These are phyloP conservation scores for Wickerhamiella musiphila DNA, from an alignment of 805 yeast species.

Conservation along the genomic window DNA sequence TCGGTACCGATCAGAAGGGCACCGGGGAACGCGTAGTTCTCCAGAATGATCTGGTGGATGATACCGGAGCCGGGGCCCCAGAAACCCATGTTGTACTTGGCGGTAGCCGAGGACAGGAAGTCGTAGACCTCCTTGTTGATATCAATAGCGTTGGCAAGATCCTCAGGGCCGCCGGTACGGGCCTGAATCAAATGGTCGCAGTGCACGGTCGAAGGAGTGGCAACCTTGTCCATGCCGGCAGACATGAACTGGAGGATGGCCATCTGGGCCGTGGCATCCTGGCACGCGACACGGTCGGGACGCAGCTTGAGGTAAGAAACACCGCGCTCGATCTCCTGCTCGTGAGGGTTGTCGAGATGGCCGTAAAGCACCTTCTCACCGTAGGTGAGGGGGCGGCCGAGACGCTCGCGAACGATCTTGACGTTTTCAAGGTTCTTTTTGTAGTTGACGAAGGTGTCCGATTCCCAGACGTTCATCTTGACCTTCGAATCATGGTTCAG, in stretches of 20 bases:
- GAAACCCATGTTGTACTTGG: conserved; percentile 92
- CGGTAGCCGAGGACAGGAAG: conserved; percentile 76
- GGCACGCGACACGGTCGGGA: conserved; percentile 98
- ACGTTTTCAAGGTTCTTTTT: conserved; percentile 80
- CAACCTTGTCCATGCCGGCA: conserved; percentile 79
- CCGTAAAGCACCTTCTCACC: conserved; percentile 94
- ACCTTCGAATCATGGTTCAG: conserved; percentile 56
- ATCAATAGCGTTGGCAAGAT: conserved; percentile 70
- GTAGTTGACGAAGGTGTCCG: conserved; percentile 76
- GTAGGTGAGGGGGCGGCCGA: conserved; percentile 77
- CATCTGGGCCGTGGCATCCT: conserved; percentile 98
- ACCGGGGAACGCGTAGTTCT: conserved; percentile 96
- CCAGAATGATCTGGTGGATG: conserved; percentile 90
- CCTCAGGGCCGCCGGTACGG: conserved; percentile 75
- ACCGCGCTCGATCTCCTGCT: conserved; percentile 73
- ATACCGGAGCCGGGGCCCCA: conserved; percentile 99
- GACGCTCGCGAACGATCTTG: conserved; percentile 63
- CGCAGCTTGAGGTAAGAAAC: conserved; percentile 79
- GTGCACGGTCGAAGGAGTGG: conserved; percentile 91
- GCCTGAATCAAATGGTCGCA: conserved; percentile 98
- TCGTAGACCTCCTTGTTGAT: conserved; percentile 89
- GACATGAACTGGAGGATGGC: conserved; percentile 93
- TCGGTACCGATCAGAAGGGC: conserved; percentile 92
- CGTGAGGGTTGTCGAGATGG: conserved; percentile 86
- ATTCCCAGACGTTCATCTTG: conserved; percentile 41